These are phyloP conservation scores for sorghum (Sorghum bicolor) DNA, from an alignment of 176 grass and related monocot genomes.

Conservation along the genomic window Sorghum_bicolor_NCBIv3 NC_012871.2:73935001-73935500, in stretches of 20 bases:
- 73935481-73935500: slow-evolving; percentile 96
- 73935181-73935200: slow-evolving; percentile 95
- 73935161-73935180: slow-evolving; percentile 94
- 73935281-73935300: neutral
- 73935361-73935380: slow-evolving; percentile 86
- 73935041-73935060: slow-evolving; percentile 94
- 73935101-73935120: slow-evolving; percentile 94
- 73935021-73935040: slow-evolving; percentile 96
- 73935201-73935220: slow-evolving; percentile 90
- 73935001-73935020: slow-evolving; percentile 97
- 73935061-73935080: slow-evolving; percentile 87
- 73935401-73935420: slow-evolving; percentile 98
- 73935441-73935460: slow-evolving; percentile 88
- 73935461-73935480: slow-evolving; percentile 93
- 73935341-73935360: slow-evolving; percentile 93
- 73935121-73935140: slow-evolving; percentile 93
- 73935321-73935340: slow-evolving; percentile 93
- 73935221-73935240: slow-evolving; percentile 16
- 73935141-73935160: slow-evolving; percentile 99
- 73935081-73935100: slow-evolving; percentile 98
- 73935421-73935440: slow-evolving; percentile 83
- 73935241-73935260: neutral
- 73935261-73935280: neutral
- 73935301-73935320: slow-evolving; percentile 67
- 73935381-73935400: slow-evolving; percentile 92